Evolutionary conservation across 345 rosid genomes (phyloP).

Genomic region (Microcos paniculata): DNA sequence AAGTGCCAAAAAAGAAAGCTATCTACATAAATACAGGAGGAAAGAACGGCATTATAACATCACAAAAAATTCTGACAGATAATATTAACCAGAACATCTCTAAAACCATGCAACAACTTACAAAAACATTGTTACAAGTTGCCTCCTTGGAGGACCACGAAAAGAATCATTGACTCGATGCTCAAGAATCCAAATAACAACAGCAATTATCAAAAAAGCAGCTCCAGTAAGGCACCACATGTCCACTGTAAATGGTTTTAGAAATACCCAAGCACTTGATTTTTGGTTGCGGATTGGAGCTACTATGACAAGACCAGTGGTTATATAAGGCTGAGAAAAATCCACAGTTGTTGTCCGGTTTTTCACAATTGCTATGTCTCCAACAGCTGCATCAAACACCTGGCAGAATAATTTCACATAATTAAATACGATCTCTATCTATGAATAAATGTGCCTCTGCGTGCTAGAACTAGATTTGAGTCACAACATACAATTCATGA

Average conservation of each 20-base stretch:
- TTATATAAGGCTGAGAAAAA: constrained; percentile 70
- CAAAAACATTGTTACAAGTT: constrained; percentile 57
- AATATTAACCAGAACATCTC: background rate
- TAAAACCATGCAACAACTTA: constrained; percentile 33
- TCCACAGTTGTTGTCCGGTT: constrained; percentile 58
- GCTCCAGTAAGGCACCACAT: constrained; percentile 60
- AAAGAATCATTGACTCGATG: constrained; percentile 74
- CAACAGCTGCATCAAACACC: constrained; percentile 69
- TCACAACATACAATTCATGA: constrained; percentile 3
- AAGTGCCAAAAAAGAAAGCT: background rate
- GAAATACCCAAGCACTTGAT: constrained; percentile 61
- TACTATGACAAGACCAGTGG: constrained; percentile 73
- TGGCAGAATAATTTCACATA: constrained; percentile 27
- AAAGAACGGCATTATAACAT: background rate
- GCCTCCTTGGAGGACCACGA: constrained; percentile 65
- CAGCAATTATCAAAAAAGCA: constrained; percentile 52
- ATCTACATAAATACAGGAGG: background rate
- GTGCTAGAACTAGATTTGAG: constrained; percentile 2
- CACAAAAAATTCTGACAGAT: background rate
- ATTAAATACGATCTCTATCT: constrained; percentile 1
- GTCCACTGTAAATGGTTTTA: constrained; percentile 63
- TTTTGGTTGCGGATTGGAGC: constrained; percentile 44
- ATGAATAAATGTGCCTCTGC: constrained; percentile 1
- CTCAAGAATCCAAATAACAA: constrained; percentile 80
- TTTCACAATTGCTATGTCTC: constrained; percentile 66